A percentile compares a stretch with the other conserved stretches of the same genome.
Conservation (phyloP, 345 rosid genomes). For the thale cress (Arabidopsis thaliana) region TAIR10.1 NC_003076.8:2931501-2932000, state of each 20-base stretch:
- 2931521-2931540: constrained; percentile 58
- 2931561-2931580: too few species aligned
- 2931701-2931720: constrained; percentile 69
- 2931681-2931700: constrained; percentile 91
- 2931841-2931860: not conserved
- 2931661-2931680: constrained; percentile 75
- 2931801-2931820: constrained; percentile 16
- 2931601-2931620: too few species aligned
- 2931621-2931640: too few species aligned
- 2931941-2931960: not conserved
- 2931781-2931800: constrained; percentile 18
- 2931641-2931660: not conserved
- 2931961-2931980: constrained; percentile 1
- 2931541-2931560: not conserved
- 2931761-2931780: constrained; percentile 3
- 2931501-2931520: constrained; percentile 72
- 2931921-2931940: not conserved
- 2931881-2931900: constrained; percentile 10
- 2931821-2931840: constrained; percentile 1
- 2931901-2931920: not conserved
- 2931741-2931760: constrained; percentile 51
- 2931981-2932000: not conserved
- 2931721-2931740: constrained; percentile 76
- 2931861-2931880: constrained; percentile 27
- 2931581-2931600: too few species aligned